Evolutionary conservation across 192 early-diverging fungal species (phyloP).

Genomic region (Umbelopsis sp.): DNA sequence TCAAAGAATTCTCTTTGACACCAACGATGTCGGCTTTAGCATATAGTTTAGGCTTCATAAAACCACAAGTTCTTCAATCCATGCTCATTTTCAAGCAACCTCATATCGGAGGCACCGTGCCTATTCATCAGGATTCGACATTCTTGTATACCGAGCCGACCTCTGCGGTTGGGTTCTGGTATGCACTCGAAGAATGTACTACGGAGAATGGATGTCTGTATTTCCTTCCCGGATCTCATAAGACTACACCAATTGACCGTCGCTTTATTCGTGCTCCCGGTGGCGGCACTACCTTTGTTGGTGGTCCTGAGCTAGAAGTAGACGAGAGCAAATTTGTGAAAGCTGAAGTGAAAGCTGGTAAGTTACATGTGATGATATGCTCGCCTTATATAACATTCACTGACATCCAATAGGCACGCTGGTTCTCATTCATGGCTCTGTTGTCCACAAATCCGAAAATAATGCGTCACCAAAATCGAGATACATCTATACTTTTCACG

Average conservation of each 20-base stretch:
- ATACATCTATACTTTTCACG: constrained; percentile 95
- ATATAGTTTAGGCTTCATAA: constrained; percentile 60
- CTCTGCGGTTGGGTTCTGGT: constrained; percentile 88
- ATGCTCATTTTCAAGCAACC: constrained; percentile 89
- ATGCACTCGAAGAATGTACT: constrained; percentile 92
- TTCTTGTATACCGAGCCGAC: constrained; percentile 89
- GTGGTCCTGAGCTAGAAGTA: constrained; percentile 43
- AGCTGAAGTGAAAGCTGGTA: constrained; percentile 61
- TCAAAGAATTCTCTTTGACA: constrained; percentile 66
- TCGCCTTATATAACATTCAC: background rate
- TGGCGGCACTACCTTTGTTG: constrained; percentile 64
- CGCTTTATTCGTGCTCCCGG: constrained; percentile 65
- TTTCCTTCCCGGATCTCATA: constrained; percentile 85
- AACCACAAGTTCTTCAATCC: constrained; percentile 81
- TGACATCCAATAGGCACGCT: constrained; percentile 59
- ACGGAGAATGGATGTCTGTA: constrained; percentile 84
- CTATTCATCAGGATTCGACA: constrained; percentile 88
- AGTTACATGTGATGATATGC: constrained; percentile 17
- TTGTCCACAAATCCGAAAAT: constrained; percentile 81
- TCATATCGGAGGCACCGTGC: constrained; percentile 69
- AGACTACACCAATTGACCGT: constrained; percentile 48
- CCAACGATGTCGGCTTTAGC: constrained; percentile 57
- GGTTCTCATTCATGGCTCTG: constrained; percentile 89
- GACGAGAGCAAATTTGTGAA: constrained; percentile 56
- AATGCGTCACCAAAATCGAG: constrained; percentile 79